Percentiles rank a stretch among this genome's conserved stretches.
These are phyloP conservation scores for Blastocystis sp. DNA, from an alignment of 352 stramenopile species.

Conservation along the genomic window DNA sequence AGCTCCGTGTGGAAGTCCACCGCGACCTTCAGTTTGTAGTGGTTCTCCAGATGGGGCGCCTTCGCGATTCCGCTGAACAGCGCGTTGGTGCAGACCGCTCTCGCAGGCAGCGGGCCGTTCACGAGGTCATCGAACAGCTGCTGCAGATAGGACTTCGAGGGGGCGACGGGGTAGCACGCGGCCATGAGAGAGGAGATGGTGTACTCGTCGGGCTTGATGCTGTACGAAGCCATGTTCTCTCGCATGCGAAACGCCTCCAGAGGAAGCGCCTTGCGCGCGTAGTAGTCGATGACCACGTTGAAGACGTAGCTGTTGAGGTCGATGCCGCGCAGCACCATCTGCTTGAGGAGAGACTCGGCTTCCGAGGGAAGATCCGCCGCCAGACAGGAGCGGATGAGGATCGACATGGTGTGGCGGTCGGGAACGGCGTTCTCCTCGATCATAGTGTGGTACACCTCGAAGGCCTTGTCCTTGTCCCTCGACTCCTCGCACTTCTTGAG, in stretches of 20 bases:
- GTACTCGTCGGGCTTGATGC: slow-evolving; percentile 49
- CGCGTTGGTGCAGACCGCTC: slow-evolving; percentile 54
- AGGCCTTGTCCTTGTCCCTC: slow-evolving; percentile 50
- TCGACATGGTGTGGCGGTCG: slow-evolving; percentile 55
- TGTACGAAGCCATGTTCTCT: slow-evolving; percentile 56
- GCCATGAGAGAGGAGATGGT: slow-evolving; percentile 61
- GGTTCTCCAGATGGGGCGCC: slow-evolving; percentile 49
- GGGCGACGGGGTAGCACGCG: slow-evolving; percentile 32
- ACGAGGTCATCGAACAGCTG: background rate
- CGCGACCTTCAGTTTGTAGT: slow-evolving; percentile 50
- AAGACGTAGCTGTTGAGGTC: slow-evolving; percentile 62
- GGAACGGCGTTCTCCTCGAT: slow-evolving; percentile 26
- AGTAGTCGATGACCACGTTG: slow-evolving; percentile 62
- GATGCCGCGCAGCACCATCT: slow-evolving; percentile 44
- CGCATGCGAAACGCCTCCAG: slow-evolving; percentile 59
- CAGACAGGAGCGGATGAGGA: slow-evolving; percentile 46
- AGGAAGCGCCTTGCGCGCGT: slow-evolving; percentile 51
- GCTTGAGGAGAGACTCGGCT: slow-evolving; percentile 39
- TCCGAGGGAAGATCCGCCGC: slow-evolving; percentile 25
- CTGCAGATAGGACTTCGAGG: slow-evolving; percentile 56
- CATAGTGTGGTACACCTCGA: slow-evolving; percentile 36
- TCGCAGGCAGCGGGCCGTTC: slow-evolving; percentile 33
- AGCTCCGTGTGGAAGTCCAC: slow-evolving; percentile 46
- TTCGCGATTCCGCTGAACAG: slow-evolving; percentile 58
- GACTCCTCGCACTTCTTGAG: slow-evolving; percentile 62